Base-by-base conservation (phyloP, 176 grass and related monocot species). In the Oryza nivara region DNA sequence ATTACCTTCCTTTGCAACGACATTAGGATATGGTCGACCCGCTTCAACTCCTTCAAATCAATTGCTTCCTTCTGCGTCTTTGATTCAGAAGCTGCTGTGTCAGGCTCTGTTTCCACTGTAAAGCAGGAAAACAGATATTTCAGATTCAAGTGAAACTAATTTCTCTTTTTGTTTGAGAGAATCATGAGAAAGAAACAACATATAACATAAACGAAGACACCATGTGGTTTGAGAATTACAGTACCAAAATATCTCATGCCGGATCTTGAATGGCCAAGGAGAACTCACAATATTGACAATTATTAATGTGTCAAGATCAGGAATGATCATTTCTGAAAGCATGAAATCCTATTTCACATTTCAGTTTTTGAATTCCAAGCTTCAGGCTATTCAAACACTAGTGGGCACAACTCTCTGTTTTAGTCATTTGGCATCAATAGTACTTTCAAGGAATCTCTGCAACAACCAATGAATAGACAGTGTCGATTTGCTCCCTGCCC, bases 1-100 rank as follows among this genome's bases (percentile, higher is more conserved):
- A 70, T 51, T 92, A 96, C 96, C 96, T 92, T 96, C 58, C 91
- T 84, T 86, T 90, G 90, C 78, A 99, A 92, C 49, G 89, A 76
- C 65, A 76, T 45, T 56, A 96, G 91, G 79, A 99, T 99, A 73
- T 90, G 89, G 87, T 99, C 93, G 28, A 99, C 87, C 86, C 96
- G 82, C 88, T 92, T 99, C 49, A 99, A 54, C 85, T 99, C 96
- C 86, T 99, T 99, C 15, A 96, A 68, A 51, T 99, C 86, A 47
- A 99, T 89, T 84, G 93, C 61, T 83, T 94, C 96, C 89, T 99
- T 99, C 58, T 87, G 84, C 15, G 67, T 73, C 83, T 94, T 99
- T 20, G 75, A 76, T 85, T 95, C 96, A 86, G 91, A 81, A 25
- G 80, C 82, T 52, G 67, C 61, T 19, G 76, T 85, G 85, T 96